A percentile compares a stretch with the other conserved stretches of the same genome.
Conservation (phyloP, 768 basidiomycete species). For the Cystoderma amianthinum region DNA sequence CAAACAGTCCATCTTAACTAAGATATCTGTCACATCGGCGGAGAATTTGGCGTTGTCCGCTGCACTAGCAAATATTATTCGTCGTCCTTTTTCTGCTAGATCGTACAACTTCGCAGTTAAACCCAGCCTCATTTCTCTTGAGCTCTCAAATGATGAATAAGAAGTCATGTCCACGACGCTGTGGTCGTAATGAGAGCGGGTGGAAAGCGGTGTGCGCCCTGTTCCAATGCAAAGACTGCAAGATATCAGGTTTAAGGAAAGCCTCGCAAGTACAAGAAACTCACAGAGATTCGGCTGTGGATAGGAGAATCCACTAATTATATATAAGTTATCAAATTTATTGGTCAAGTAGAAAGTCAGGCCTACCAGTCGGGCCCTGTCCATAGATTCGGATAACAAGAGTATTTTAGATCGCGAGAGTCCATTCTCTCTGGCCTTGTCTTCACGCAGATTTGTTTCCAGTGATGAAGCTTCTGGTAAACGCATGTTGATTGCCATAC, state of each 20-base stretch:
- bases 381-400: constrained; percentile 24
- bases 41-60: constrained; percentile 23
- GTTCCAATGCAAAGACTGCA: constrained; percentile 34
- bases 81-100: constrained; percentile 20
- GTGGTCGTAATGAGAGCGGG: constrained; percentile 18
- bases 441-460: constrained; percentile 18
- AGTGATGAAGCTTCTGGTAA: constrained; percentile 27
- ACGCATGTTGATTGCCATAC: constrained; percentile 38
- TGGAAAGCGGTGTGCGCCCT: constrained; percentile 30
- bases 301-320: constrained; percentile 30
- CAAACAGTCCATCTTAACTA: constrained; percentile 25
- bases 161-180: constrained; percentile 20
- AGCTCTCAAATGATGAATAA: constrained; percentile 8
- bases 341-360: constrained; percentile 11
- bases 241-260: constrained; percentile 4
- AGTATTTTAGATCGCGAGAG: constrained; percentile 11
- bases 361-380: constrained; percentile 23
- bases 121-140: constrained; percentile 28
- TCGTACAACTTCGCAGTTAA: constrained; percentile 27
- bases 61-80: constrained; percentile 17
- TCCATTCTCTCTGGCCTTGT: constrained; percentile 12
- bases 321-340: constrained; percentile 4
- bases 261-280: constrained; percentile 2
- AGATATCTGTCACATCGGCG: constrained; percentile 21
- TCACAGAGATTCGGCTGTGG: constrained; percentile 30